These are phyloP conservation scores for Sarocladium kiliense DNA, from an alignment of 2,329 filamentous ascomycete genomes.

Conservation along the genomic window DNA sequence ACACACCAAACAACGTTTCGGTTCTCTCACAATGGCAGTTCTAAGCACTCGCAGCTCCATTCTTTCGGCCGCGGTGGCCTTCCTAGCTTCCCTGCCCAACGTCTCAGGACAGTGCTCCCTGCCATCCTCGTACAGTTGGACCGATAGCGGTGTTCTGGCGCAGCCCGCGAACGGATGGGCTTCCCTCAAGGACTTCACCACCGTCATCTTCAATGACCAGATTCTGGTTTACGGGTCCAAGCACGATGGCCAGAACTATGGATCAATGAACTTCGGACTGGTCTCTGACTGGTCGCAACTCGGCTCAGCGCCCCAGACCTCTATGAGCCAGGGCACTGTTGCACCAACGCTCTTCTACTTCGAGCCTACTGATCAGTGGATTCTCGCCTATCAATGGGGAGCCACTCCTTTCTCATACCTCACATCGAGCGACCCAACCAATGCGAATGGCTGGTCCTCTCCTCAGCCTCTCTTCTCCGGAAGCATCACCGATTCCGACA, in stretches of 20 bases:
- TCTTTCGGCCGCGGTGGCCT: not conserved
- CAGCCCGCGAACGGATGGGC: slow-evolving; percentile 48
- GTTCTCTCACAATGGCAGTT: not conserved
- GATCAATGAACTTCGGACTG: slow-evolving; percentile 53
- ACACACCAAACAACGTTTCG: not conserved
- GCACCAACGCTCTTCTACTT: slow-evolving; percentile 62
- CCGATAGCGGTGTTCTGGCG: slow-evolving; percentile 44
- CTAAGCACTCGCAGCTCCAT: not conserved
- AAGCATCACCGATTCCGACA: slow-evolving; percentile 42
- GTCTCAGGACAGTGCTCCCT: slow-evolving; percentile 36
- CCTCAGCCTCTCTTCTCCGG: slow-evolving; percentile 52
- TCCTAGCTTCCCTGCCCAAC: slow-evolving; percentile 3
- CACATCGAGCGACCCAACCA: slow-evolving; percentile 53
- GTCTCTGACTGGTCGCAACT: slow-evolving; percentile 50
- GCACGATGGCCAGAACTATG: slow-evolving; percentile 40
- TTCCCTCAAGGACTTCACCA: slow-evolving; percentile 60
- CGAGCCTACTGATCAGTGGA: slow-evolving; percentile 54
- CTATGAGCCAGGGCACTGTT: slow-evolving; percentile 41
- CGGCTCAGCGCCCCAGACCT: slow-evolving; percentile 45
- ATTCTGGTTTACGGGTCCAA: slow-evolving; percentile 56
- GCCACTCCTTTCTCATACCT: slow-evolving; percentile 53
- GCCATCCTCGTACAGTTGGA: slow-evolving; percentile 52
- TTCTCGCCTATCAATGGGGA: slow-evolving; percentile 64
- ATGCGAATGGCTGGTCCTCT: slow-evolving; percentile 51
- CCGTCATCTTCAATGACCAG: slow-evolving; percentile 48